Evolutionary conservation across 352 stramenopile genomes (phyloP).

Genomic region (Phytophthora nicotianae): DNA sequence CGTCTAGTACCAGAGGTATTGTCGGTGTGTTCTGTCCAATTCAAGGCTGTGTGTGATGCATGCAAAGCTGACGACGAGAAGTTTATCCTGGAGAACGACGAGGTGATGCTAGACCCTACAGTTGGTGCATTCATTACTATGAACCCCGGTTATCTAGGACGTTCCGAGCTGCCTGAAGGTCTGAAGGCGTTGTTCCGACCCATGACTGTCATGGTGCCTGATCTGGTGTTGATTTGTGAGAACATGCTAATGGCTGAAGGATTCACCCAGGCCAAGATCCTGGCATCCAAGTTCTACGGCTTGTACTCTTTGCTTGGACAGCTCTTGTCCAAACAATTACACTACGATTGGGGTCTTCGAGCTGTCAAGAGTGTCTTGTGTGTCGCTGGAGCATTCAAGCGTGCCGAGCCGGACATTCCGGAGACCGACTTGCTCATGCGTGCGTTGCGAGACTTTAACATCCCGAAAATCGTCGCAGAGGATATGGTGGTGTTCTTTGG

Average conservation of each 20-base stretch:
- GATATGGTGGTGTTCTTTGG: constrained; percentile 96
- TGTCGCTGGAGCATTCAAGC: constrained; percentile 94
- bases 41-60: constrained; percentile 95
- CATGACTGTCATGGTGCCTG: constrained; percentile 97
- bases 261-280: constrained; percentile 94
- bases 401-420: constrained; percentile 91
- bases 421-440: constrained; percentile 96
- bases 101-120: constrained; percentile 91
- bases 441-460: constrained; percentile 97
- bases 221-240: constrained; percentile 96
- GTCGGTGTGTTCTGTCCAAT: constrained; percentile 95
- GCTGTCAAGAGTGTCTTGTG: constrained; percentile 95
- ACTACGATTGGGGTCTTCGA: constrained; percentile 96
- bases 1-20: constrained; percentile 94
- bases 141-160: constrained; percentile 96
- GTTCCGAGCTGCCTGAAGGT: constrained; percentile 94
- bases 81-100: constrained; percentile 95
- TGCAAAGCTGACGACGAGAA: constrained; percentile 93
- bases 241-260: constrained; percentile 98
- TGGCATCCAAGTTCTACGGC: constrained; percentile 96
- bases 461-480: constrained; percentile 96
- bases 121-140: constrained; percentile 97
- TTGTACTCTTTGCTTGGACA: constrained; percentile 94
- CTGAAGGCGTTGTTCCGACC: constrained; percentile 95
- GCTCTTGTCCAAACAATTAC: constrained; percentile 94